Base-by-base conservation (phyloP, 2,329 filamentous ascomycete species). In the Sordariomycetes sp. region DNA sequence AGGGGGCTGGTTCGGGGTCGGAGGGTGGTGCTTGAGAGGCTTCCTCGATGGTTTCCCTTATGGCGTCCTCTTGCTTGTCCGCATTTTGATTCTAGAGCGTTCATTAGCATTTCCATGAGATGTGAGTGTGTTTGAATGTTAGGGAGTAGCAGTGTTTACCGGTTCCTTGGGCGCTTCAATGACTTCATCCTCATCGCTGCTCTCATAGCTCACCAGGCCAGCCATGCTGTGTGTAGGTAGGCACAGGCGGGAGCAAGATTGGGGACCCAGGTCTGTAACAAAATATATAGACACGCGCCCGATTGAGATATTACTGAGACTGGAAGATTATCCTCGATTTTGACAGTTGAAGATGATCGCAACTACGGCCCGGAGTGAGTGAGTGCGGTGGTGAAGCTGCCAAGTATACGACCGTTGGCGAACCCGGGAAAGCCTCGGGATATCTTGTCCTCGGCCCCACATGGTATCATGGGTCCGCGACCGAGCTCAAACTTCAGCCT, bases 111-210 rank as follows among this genome's bases (percentile, higher is more conserved):
- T 50, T 50, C 10, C 10, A 3, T 22, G 22, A 50, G 20, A 50
- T 50, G n/a, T 6, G 20, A 22, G 50, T 13, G 25, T 15, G 15
- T 34, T 7, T 7, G 22, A 28, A 15, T 36, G n/a, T n/a, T 4
- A 10, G 24, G 45, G 20, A 2, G 25, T 22, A 22, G n/a, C 28
- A 15, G 10, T 35, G 22, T 2, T 39, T 52, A 56, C 55, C 55
- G 17, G 45, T 28, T 36, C 20, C 32, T 25, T 28, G 22, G 55
- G 32, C 10, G 17, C 56, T 59, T 35, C 58, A 25, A n/a, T 35
- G 53, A 1, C 73, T 2, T 74, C 72, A 6, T 77, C 76, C 1
- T 78, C 77, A 51, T 78, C 76, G 57, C 76, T 79, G 62, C 77
- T 80, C 15, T 70, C 75, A 60, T 80, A 80, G 36, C 64, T 69